phyloP scores from a whole-genome alignment of 371 early-diverging fungal genomes.

The Blakeslea trispora region DNA sequence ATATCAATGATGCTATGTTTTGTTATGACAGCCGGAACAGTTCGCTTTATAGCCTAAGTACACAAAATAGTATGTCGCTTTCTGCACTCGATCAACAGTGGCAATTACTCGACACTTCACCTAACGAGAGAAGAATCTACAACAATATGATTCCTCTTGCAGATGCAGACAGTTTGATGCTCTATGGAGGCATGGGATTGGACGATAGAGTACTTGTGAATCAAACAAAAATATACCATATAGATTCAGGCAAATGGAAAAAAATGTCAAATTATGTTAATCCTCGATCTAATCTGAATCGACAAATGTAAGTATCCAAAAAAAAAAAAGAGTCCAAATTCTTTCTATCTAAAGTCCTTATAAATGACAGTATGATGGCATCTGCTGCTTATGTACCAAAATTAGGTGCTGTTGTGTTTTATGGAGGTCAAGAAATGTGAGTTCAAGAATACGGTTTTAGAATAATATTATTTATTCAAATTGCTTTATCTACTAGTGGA shows the following conservation, averaged over 20 bases:
- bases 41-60: background rate
- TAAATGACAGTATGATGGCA: background rate
- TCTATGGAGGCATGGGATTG: background rate
- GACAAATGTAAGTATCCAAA: background rate
- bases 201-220: background rate
- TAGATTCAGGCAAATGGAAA: background rate
- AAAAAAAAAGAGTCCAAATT: too few relatives aligned
- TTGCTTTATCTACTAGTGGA: too few relatives aligned
- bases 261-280: background rate
- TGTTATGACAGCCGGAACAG: background rate
- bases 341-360: too few relatives aligned
- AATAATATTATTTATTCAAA: too few relatives aligned
- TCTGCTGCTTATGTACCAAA: background rate
- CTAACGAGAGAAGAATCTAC: background rate
- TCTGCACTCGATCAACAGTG: background rate
- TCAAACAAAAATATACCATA: background rate
- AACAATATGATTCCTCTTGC: background rate
- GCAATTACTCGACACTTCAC: background rate
- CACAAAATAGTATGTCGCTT: background rate
- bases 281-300: background rate
- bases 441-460: too few relatives aligned
- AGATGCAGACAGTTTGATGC: background rate
- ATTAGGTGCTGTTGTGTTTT: background rate
- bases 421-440: background rate
- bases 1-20: background rate